phyloP scores from a whole-genome alignment of 192 early-diverging fungal genomes.

The Coemansia aciculifera region DNA sequence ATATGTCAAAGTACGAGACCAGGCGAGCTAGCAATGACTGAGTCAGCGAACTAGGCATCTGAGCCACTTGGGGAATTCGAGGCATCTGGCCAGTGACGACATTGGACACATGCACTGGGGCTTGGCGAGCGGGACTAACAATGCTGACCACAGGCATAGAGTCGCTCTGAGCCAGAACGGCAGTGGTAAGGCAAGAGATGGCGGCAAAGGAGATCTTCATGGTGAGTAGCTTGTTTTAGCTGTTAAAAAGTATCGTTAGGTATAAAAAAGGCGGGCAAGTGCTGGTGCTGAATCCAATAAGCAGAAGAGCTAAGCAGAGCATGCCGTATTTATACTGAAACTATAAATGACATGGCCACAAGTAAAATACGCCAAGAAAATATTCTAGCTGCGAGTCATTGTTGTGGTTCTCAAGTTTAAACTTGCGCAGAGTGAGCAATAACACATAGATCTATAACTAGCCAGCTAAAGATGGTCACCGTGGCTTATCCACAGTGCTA shows the following conservation, averaged over 20 bases:
- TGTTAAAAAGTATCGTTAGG: not conserved
- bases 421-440: not conserved
- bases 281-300: slow-evolving; percentile 16
- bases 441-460: too few relatives aligned
- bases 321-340: not conserved
- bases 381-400: not conserved
- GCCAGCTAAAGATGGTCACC: too few relatives aligned
- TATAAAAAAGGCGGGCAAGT: slow-evolving; percentile 19
- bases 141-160: not conserved
- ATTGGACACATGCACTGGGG: not conserved
- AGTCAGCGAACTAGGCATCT: not conserved
- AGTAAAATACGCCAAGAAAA: not conserved
- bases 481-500: too few relatives aligned
- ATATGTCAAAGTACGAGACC: slow-evolving; percentile 21
- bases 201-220: not conserved
- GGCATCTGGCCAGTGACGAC: not conserved
- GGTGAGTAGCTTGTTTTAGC: not conserved
- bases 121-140: not conserved
- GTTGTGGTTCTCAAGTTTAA: not conserved
- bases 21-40: slow-evolving; percentile 15
- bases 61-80: not conserved
- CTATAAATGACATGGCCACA: not conserved
- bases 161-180: not conserved
- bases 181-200: not conserved
- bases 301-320: not conserved